These are phyloP conservation scores for Hymenotorrendiella dingleyae DNA, from an alignment of 2,329 filamentous ascomycete species.

Conservation along the genomic window DNA sequence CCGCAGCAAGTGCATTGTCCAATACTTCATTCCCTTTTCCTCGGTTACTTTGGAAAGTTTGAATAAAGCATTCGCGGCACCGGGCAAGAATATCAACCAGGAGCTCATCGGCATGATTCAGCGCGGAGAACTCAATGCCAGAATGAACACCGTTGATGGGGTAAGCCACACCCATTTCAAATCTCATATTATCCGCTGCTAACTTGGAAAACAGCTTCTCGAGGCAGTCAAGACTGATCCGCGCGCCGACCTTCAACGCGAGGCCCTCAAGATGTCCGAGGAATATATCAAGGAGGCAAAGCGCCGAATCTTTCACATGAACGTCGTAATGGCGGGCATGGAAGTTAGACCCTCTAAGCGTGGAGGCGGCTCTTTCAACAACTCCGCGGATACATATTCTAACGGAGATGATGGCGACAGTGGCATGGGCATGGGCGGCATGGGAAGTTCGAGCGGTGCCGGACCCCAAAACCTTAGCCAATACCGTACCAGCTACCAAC, in stretches of 20 bases:
- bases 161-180: constrained; percentile 35
- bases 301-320: constrained; percentile 71
- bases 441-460: too few species aligned
- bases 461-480: too few species aligned
- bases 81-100: constrained; percentile 57
- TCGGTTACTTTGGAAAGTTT: constrained; percentile 77
- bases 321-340: constrained; percentile 67
- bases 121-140: constrained; percentile 62
- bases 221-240: constrained; percentile 63
- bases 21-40: constrained; percentile 88
- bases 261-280: constrained; percentile 61
- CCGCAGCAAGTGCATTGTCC: constrained; percentile 84
- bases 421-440: too few species aligned
- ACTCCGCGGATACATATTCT: neutral
- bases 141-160: constrained; percentile 78
- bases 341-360: constrained; percentile 45
- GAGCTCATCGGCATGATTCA: constrained; percentile 79
- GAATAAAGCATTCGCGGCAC: constrained; percentile 65
- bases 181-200: constrained; percentile 6
- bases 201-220: constrained; percentile 49
- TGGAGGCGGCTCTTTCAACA: neutral
- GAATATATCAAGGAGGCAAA: constrained; percentile 70
- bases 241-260: constrained; percentile 63
- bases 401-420: neutral
- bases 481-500: too few species aligned